Base-by-base conservation (phyloP, 2,329 filamentous ascomycete species). In the Grosmannia penicillata region DNA sequence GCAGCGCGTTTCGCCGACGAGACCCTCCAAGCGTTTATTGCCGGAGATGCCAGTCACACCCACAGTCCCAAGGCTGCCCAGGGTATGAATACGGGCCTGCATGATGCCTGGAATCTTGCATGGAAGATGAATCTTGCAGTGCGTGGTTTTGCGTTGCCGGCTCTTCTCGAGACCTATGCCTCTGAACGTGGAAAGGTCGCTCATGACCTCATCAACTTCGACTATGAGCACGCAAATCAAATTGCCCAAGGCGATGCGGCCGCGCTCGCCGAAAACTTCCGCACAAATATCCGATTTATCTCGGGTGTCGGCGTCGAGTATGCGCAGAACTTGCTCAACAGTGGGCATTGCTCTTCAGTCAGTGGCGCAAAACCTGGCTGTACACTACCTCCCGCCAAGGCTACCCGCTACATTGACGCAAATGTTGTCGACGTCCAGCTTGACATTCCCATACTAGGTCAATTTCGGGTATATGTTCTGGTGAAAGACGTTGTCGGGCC, bases 401-500 rank as follows among this genome's bases (percentile, higher is more conserved):
- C 77, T 17, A 82, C 78, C 0, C 70, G 82, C 28, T 85, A 79
- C 51, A 70, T 85, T 37, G 82, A 87, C 54, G 76, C 80, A 6
- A 86, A 86, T 48, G 80, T 80, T 0, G 72, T 86, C 26, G 77
- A 86, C 47, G 61, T 86, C 19, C 78, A 86, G 52, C 71, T 84
- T 8, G 81, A 85, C 50, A 81, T 86, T 27, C 82, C 82, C 1
- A 69, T 83, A 53, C 61, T 85, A 6, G 77, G 81, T n/a, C 82
- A 87, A 50, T 87, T 86, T 61, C 70, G 78, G 33, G 69, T 85
- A 32, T 85, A 81, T 53, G 66, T 85, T 41, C 68, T 87, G 42
- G 69, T 74, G 40, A 72, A 70, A 47, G 65, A 82, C 48, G 61
- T 82, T 62, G 19, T 64, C 66, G 2, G 22, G 9, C 6, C 33